Conservation (phyloP, 78 protist genomes). For the Polysphondylium violaceum region DNA sequence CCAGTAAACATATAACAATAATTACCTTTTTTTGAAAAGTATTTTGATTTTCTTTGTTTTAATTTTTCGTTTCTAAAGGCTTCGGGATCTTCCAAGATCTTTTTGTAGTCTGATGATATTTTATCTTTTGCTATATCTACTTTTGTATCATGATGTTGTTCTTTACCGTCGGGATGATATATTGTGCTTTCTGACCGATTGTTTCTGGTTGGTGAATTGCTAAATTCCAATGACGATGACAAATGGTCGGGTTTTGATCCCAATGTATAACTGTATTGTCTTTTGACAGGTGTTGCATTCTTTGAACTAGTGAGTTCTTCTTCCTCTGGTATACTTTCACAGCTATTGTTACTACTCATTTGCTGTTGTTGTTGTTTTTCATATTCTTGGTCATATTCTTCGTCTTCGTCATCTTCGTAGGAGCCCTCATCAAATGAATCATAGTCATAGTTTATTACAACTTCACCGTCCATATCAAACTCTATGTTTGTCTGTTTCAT, state of each 20-base stretch:
- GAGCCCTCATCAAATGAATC: neutral
- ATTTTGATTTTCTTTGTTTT: constrained; percentile 73
- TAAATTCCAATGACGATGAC: neutral
- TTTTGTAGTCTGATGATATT: constrained; percentile 70
- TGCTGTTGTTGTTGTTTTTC: neutral
- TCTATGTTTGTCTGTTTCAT: constrained; percentile 13
- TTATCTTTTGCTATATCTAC: constrained; percentile 50
- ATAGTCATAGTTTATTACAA: constrained; percentile 31
- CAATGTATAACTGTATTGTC: constrained; percentile 6
- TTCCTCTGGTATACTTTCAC: constrained; percentile 37
- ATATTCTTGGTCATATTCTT: constrained; percentile 14
- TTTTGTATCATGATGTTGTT: neutral
- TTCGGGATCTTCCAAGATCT: constrained; percentile 67
- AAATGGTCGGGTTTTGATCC: neutral
- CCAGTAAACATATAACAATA: neutral
- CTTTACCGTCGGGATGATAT: neutral
- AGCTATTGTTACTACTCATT: constrained; percentile 16
- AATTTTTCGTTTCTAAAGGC: constrained; percentile 67
- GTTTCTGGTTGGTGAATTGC: neutral
- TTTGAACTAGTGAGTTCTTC: neutral
- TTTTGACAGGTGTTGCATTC: constrained; percentile 12
- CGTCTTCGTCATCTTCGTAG: constrained; percentile 13
- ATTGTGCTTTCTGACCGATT: constrained; percentile 59
- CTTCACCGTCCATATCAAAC: constrained; percentile 48
- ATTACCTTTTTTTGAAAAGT: constrained; percentile 57